A percentile compares a stretch with the other conserved stretches of the same genome.
phyloP scores from a whole-genome alignment of 345 rosid species.

The Linum usitatissimum region DNA sequence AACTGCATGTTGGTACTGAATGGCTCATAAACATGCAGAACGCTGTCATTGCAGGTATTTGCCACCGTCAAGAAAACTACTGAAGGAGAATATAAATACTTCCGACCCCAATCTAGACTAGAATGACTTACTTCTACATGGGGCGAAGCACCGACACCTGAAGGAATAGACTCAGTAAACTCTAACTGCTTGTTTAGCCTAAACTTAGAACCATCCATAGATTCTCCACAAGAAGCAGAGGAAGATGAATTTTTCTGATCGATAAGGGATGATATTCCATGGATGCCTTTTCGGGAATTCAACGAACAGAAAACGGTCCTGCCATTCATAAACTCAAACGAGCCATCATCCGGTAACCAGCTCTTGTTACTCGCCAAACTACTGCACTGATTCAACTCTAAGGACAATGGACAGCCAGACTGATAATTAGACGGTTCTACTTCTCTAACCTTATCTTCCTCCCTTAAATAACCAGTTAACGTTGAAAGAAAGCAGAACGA shows the following conservation, averaged over 20 bases:
- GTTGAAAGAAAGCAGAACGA: slow-evolving; percentile 1
- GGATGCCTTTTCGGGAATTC: slow-evolving; percentile 24
- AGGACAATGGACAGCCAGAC: not conserved
- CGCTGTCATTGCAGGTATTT: slow-evolving; percentile 49
- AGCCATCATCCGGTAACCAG: slow-evolving; percentile 11
- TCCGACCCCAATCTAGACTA: slow-evolving; percentile 50
- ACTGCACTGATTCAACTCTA: not conserved
- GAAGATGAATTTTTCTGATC: slow-evolving; percentile 15
- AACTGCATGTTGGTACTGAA: slow-evolving; percentile 49
- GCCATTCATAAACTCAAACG: slow-evolving; percentile 38
- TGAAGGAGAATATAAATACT: slow-evolving; percentile 40
- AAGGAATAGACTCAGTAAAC: slow-evolving; percentile 21
- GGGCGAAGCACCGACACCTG: slow-evolving; percentile 25
- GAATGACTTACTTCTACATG: slow-evolving; percentile 42
- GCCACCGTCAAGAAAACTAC: slow-evolving; percentile 42
- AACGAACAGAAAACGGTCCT: slow-evolving; percentile 44
- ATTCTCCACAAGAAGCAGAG: slow-evolving; percentile 34
- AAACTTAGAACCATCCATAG: slow-evolving; percentile 19
- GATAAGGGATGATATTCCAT: slow-evolving; percentile 24
- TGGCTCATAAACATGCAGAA: slow-evolving; percentile 48
- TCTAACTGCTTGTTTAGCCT: slow-evolving; percentile 24
- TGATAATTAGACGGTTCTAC: not conserved
- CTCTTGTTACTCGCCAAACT: not conserved
- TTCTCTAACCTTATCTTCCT: not conserved
- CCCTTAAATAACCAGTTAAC: not conserved